These are phyloP conservation scores for Trypanosomatidae sp. DNA, from an alignment of 208 protist genomes.

Conservation along the genomic window DNA sequence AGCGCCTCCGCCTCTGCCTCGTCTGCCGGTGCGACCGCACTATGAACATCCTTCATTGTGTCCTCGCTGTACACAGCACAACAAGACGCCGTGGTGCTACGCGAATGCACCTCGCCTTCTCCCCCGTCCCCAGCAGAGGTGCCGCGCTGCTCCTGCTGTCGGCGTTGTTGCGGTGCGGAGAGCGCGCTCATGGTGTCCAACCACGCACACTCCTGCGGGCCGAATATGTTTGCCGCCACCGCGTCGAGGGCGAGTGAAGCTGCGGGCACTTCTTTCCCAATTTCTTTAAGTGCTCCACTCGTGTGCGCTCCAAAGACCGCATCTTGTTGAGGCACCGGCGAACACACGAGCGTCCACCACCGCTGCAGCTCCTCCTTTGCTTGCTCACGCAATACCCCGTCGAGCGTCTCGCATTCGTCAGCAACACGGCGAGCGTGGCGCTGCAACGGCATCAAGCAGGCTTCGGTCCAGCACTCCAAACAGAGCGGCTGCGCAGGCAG, in stretches of 20 bases:
- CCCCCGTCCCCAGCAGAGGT: too few relatives aligned
- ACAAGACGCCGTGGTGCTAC: too few relatives aligned
- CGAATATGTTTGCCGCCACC: slow-evolving; percentile 21
- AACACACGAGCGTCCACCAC: too few relatives aligned
- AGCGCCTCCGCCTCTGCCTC: too few relatives aligned
- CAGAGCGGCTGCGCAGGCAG: slow-evolving; percentile 24
- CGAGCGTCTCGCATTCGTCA: slow-evolving; percentile 2
- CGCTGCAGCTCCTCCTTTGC: too few relatives aligned
- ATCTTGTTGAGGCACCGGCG: too few relatives aligned
- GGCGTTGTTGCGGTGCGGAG: slow-evolving; percentile 1
- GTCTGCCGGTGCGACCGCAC: too few relatives aligned
- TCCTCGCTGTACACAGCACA: too few relatives aligned
- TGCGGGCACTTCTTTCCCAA: background rate
- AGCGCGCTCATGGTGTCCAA: slow-evolving; percentile 3
- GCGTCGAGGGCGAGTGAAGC: slow-evolving; percentile 7
- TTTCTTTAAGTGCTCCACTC: background rate
- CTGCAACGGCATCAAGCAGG: slow-evolving; percentile 16
- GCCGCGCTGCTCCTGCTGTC: too few relatives aligned
- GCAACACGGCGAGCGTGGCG: slow-evolving; percentile 1
- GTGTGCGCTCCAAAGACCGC: background rate
- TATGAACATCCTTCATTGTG: too few relatives aligned
- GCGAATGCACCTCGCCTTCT: too few relatives aligned
- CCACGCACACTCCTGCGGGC: background rate
- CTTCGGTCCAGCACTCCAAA: slow-evolving; percentile 13
- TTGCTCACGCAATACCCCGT: too few relatives aligned